A percentile compares a stretch with the other conserved stretches of the same genome.
phyloP scores from a whole-genome alignment of 2,329 filamentous ascomycete species.

The Oidium heveae region DNA sequence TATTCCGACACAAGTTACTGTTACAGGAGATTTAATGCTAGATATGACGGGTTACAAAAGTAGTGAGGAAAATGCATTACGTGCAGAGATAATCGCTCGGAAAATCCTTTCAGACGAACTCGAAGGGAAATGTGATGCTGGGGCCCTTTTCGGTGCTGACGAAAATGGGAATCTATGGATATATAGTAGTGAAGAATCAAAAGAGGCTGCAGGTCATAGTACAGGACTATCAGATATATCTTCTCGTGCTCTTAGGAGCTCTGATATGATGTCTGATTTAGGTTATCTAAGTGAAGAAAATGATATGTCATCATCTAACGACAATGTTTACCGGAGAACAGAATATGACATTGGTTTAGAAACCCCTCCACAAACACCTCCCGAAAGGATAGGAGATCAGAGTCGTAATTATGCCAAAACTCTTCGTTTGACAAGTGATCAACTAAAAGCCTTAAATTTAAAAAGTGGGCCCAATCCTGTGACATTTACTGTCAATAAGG shows the following conservation, averaged over 20 bases:
- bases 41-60: conserved; percentile 96
- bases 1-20: conserved; percentile 79
- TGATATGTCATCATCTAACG: conserved; percentile 23
- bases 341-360: conserved; percentile 37
- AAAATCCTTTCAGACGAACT: conserved; percentile 83
- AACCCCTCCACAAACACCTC: conserved; percentile 44
- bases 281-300: conserved; percentile 79
- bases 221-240: conserved; percentile 23
- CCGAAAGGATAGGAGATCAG: conserved; percentile 37
- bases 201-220: conserved; percentile 56
- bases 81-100: conserved; percentile 77
- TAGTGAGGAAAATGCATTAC: conserved; percentile 73
- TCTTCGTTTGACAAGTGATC: conserved; percentile 76
- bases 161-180: conserved; percentile 98
- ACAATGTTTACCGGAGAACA: conserved; percentile 26
- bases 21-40: conserved; percentile 82
- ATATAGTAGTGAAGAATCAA: conserved; percentile 91
- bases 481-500: conserved; percentile 88
- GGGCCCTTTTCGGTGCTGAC: conserved; percentile 80
- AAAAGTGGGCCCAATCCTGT: conserved; percentile 75
- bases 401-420: conserved; percentile 92
- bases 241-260: conserved; percentile 5
- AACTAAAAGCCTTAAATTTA: conserved; percentile 64
- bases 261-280: conserved; percentile 67
- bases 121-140: conserved; percentile 88